Percentiles rank a stretch among this genome's conserved stretches.
Conservation (phyloP, 331 rosid genomes). For the Quercus phellos region DNA sequence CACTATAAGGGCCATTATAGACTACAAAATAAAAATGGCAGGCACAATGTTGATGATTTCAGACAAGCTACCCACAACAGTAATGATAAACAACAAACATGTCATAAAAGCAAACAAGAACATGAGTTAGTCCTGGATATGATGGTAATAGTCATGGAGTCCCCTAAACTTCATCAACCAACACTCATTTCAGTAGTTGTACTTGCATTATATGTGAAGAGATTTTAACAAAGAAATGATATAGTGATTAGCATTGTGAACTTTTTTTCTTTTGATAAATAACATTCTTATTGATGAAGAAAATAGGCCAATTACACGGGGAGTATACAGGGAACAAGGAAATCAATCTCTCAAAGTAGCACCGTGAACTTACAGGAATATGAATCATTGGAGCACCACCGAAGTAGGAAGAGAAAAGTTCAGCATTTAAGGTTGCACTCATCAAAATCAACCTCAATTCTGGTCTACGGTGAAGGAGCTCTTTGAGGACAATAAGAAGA, state of each 20-base stretch:
- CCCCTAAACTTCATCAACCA: neutral
- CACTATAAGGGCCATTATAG: neutral
- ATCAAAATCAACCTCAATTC: constrained; percentile 82
- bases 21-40: neutral
- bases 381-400: constrained; percentile 53
- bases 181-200: neutral
- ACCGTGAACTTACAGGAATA: constrained; percentile 56
- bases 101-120: neutral
- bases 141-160: neutral
- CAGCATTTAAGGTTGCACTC: constrained; percentile 96
- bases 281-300: too few relatives aligned
- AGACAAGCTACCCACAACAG: neutral
- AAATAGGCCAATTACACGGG: too few relatives aligned
- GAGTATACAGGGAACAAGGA: too few relatives aligned
- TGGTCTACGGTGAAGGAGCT: constrained; percentile 81
- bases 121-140: neutral
- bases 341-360: neutral
- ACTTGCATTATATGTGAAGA: neutral
- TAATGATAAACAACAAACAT: neutral
- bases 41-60: neutral
- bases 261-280: neutral
- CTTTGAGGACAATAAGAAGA: constrained; percentile 90
- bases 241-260: constrained; percentile 9
- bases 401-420: constrained; percentile 84
- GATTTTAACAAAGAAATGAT: constrained; percentile 4